Percentiles rank a stretch among this genome's conserved stretches.
These are phyloP conservation scores for Oenanthe sinensis DNA, from an alignment of 129 eudicot species.

Conservation along the genomic window DNA sequence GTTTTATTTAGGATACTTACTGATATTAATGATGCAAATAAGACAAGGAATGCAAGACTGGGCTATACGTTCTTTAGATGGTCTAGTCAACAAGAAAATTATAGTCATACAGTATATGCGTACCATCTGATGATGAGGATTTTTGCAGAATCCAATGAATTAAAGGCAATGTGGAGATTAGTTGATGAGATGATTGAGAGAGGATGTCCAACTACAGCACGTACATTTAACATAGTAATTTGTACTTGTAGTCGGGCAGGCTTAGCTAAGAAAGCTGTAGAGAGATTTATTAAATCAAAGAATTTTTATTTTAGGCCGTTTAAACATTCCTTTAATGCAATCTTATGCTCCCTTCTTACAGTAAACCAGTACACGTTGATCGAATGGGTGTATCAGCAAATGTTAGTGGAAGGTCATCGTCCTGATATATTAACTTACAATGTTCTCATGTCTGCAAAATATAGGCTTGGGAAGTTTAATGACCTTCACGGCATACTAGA, in stretches of 20 bases:
- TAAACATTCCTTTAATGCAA: constrained; percentile 64
- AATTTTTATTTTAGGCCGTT: constrained; percentile 72
- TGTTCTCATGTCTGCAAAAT: constrained; percentile 61
- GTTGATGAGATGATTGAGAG: constrained; percentile 87
- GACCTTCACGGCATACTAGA: constrained; percentile 57
- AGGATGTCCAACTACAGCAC: constrained; percentile 69
- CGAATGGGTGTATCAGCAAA: constrained; percentile 86
- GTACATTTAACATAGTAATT: constrained; percentile 73
- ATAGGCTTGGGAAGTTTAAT: constrained; percentile 55
- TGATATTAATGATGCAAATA: constrained; percentile 36
- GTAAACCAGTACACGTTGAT: constrained; percentile 59
- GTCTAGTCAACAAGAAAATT: constrained; percentile 60
- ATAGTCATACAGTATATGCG: constrained; percentile 49
- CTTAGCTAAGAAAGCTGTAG: constrained; percentile 66
- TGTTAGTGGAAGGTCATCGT: constrained; percentile 52
- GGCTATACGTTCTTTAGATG: constrained; percentile 80
- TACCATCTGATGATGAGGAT: constrained; percentile 79
- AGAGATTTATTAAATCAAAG: constrained; percentile 69
- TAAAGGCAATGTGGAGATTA: constrained; percentile 78
- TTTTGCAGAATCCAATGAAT: constrained; percentile 63
- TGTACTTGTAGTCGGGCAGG: constrained; percentile 78
- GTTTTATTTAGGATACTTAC: constrained; percentile 65
- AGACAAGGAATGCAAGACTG: constrained; percentile 50
- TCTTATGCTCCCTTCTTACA: constrained; percentile 56
- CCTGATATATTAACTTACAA: constrained; percentile 79